Evolutionary conservation across 805 yeast genomes (phyloP), one percentile per base, ranked within the genome.

Genomic region (Candida loeiensis): DNA sequence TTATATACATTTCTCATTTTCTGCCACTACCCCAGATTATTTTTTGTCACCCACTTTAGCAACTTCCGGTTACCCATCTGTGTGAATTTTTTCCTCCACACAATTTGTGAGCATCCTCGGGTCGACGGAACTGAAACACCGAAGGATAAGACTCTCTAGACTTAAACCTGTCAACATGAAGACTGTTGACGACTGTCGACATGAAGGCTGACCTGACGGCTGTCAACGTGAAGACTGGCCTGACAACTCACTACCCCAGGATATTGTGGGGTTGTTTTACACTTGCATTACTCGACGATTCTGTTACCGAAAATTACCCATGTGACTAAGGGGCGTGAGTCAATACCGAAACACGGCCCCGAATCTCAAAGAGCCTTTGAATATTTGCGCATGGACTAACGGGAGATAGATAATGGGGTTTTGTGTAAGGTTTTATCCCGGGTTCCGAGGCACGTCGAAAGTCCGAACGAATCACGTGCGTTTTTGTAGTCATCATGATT

Each of bases 401-500:
- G 31, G 31, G 6, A 27, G 13, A 11, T 25, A 25, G 28, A 25
- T 7, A 25, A 25, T n/a, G 14, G 6, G 11, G 17, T 27, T 27
- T 27, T 27, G 31, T 27, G 31, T 27, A 11, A 27, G n/a, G 17
- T 17, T 27, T 15, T 4, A 8, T 27, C 17, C 33, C 33, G 33
- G 18, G 33, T 30, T 16, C 33, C 33, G 33, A 30, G 33, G 33
- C 20, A 30, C 21, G 21, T 21, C 33, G 17, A 8, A 30, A 30
- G 22, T 30, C 33, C 33, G 33, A 30, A 9, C 9, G 24, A 21
- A 21, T 21, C 24, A 21, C 24, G 24, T 21, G 24, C 24, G 9
- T 7, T 21, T 9, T 21, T 9, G 9, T 21, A 21, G 24, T 21
- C 24, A 21, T 21, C 24, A 21, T 21, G 24, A 21, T 21, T 21